Conservation (phyloP, 345 rosid genomes). For the Turnera subulata region DNA sequence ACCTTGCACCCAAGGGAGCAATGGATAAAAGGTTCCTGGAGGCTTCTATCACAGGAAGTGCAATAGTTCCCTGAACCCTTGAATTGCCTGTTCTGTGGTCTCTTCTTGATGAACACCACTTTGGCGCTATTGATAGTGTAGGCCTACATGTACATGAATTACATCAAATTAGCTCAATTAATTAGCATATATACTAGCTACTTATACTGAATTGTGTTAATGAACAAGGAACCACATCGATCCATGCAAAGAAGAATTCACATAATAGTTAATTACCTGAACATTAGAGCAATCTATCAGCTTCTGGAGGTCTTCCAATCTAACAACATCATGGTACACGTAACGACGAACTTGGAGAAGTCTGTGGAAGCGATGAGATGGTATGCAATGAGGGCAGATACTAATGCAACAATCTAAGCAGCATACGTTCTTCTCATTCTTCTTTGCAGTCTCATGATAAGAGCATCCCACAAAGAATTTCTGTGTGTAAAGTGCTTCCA, state of each 20-base stretch:
- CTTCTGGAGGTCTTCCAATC: conserved; percentile 86
- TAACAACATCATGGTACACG: conserved; percentile 92
- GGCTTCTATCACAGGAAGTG: conserved; percentile 93
- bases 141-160: conserved; percentile 57
- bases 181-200: neutral
- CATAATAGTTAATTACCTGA: conserved; percentile 41
- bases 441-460: conserved; percentile 72
- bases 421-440: conserved; percentile 87
- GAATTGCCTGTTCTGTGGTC: conserved; percentile 93
- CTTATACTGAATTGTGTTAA: conserved; percentile 10
- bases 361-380: conserved; percentile 77
- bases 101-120: conserved; percentile 93
- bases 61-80: conserved; percentile 87
- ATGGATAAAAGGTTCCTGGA: conserved; percentile 82
- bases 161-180: neutral
- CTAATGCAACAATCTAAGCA: conserved; percentile 91
- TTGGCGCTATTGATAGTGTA: conserved; percentile 92
- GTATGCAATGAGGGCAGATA: conserved; percentile 90
- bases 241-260: neutral
- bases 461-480: conserved; percentile 77
- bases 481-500: conserved; percentile 77
- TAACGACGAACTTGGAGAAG: conserved; percentile 96
- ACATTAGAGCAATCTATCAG: conserved; percentile 93
- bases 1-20: conserved; percentile 99
- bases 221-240: neutral